Evolutionary conservation across 768 basidiomycete genomes (phyloP).

Genomic region (Tephrocybe sp.): DNA sequence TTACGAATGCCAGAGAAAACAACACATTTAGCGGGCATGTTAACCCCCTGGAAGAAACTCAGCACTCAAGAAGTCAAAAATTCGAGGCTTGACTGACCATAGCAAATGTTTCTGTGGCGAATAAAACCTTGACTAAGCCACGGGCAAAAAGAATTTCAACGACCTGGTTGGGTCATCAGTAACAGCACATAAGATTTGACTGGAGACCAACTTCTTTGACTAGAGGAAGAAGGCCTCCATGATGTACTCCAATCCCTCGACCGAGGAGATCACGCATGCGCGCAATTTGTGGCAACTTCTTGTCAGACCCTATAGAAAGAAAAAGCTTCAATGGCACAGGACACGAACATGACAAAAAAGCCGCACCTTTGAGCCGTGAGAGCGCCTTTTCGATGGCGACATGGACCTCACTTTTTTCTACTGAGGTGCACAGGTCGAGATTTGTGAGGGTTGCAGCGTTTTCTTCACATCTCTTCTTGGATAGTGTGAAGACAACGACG

Average conservation of each 20-base stretch:
- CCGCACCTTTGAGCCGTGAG: conserved; percentile 76
- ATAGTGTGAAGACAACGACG: conserved; percentile 95
- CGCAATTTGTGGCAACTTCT: conserved; percentile 87
- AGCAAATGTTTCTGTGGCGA: conserved; percentile 98
- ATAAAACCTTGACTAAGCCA: conserved; percentile 93
- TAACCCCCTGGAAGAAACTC: conserved; percentile 72
- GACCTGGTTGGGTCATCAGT: conserved; percentile 46
- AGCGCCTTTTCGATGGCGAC: conserved; percentile 91
- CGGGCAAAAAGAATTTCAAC: conserved; percentile 96
- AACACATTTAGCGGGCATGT: conserved; percentile 98
- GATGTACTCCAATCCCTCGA: conserved; percentile 96
- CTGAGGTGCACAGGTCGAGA: conserved; percentile 80
- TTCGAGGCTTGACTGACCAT: conserved; percentile 61
- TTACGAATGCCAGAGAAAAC: conserved; percentile 95
- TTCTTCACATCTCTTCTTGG: conserved; percentile 96
- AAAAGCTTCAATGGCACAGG: conserved; percentile 9
- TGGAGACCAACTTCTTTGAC: conserved; percentile 80
- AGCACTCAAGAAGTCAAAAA: not conserved
- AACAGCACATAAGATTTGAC: conserved; percentile 3
- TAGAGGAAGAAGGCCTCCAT: conserved; percentile 92
- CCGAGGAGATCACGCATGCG: conserved; percentile 87
- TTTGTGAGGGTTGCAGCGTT: conserved; percentile 89
- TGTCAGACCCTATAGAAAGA: conserved; percentile 70
- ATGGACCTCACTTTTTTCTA: conserved; percentile 97
- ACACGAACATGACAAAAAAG: not conserved